These are phyloP conservation scores for Acmispon strigosus DNA, from an alignment of 306 rosid species.

Conservation along the genomic window DNA sequence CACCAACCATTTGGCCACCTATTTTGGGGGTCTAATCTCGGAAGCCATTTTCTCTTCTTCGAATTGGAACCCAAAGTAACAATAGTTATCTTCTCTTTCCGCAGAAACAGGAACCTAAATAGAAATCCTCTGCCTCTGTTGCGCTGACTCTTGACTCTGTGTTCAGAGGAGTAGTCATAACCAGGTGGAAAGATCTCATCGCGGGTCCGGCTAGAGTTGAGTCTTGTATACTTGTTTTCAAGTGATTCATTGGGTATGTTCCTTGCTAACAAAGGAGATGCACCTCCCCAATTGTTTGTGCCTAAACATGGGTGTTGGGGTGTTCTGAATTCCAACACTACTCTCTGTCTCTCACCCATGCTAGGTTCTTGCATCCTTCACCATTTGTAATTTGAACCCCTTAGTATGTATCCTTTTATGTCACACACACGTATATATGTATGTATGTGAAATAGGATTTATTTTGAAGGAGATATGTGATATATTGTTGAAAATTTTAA, in stretches of 20 bases:
- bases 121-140: conserved; percentile 8
- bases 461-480: too few species aligned
- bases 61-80: conserved; percentile 18
- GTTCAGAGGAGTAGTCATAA: background rate
- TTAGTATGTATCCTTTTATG: too few species aligned
- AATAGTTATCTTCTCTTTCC: conserved; percentile 18
- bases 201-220: conserved; percentile 26
- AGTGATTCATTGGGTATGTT: conserved; percentile 60
- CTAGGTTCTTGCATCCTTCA: background rate
- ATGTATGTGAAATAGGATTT: too few species aligned
- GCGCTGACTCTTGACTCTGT: background rate
- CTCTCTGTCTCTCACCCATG: conserved; percentile 27
- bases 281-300: conserved; percentile 73
- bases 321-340: conserved; percentile 48
- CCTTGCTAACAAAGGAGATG: conserved; percentile 77
- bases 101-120: conserved; percentile 11
- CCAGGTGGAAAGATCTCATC: conserved; percentile 45
- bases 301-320: conserved; percentile 73
- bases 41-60: conserved; percentile 37
- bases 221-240: conserved; percentile 45
- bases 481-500: too few species aligned
- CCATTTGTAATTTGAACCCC: too few species aligned
- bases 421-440: too few species aligned
- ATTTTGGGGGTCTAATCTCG: conserved; percentile 38
- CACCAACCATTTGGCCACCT: conserved; percentile 88